Percentiles rank a stretch among this genome's conserved stretches.
Conservation (phyloP, 75 land plant species). For the Larix kaempferi region DNA sequence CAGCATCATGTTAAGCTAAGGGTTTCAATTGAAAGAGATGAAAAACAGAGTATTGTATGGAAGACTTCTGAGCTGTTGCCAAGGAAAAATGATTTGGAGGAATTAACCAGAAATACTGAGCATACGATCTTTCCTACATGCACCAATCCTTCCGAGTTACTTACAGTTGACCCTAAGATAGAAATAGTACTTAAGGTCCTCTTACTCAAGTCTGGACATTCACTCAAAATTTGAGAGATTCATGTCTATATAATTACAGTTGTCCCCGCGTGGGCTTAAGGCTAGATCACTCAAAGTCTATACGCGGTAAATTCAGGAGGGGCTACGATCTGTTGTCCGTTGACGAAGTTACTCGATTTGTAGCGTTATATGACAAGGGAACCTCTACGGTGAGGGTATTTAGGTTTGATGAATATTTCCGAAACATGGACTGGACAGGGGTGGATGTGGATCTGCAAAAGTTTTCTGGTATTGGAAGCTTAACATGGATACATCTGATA, state of each 20-base stretch:
- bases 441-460: not conserved
- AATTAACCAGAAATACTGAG: not conserved
- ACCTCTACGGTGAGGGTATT: not conserved
- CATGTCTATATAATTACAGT: slow-evolving; percentile 11
- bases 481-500: slow-evolving; percentile 30
- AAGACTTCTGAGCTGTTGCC: slow-evolving; percentile 20
- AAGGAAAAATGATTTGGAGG: slow-evolving; percentile 21
- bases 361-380: not conserved
- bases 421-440: not conserved
- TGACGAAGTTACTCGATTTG: not conserved
- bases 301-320: not conserved
- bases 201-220: slow-evolving; percentile 15
- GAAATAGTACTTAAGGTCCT: not conserved
- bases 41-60: slow-evolving; percentile 11
- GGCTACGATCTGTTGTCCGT: slow-evolving; percentile 5
- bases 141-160: not conserved
- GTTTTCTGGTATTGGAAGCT: slow-evolving; percentile 9
- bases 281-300: not conserved
- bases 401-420: slow-evolving; percentile 2
- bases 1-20: no score
- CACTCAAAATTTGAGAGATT: not conserved
- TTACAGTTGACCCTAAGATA: not conserved
- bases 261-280: slow-evolving; percentile 10
- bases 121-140: not conserved
- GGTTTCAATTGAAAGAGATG: not conserved